These are phyloP conservation scores for Tolypocladium cylindrosporum DNA, from an alignment of 2,329 filamentous ascomycete genomes.

Conservation along the genomic window DNA sequence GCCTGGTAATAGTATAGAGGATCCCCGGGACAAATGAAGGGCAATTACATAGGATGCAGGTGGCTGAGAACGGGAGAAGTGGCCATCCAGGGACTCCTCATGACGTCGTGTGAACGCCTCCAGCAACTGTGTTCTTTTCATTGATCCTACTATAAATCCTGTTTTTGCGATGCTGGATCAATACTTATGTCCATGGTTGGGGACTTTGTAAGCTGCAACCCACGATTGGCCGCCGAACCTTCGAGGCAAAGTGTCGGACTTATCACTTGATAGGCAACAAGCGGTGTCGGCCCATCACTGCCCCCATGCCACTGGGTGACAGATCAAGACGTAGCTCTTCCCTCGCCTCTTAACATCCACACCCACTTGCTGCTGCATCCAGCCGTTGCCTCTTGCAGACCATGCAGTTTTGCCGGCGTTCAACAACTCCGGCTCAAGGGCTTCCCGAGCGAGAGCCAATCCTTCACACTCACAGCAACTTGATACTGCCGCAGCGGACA, in stretches of 20 bases:
- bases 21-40: neutral
- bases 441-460: neutral
- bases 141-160: neutral
- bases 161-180: neutral
- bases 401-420: neutral
- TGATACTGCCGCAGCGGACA: neutral
- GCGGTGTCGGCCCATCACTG: neutral
- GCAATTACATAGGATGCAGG: neutral
- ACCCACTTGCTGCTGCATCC: neutral
- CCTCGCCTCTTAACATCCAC: neutral
- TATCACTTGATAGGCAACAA: neutral
- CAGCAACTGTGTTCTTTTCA: neutral
- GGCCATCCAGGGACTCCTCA: neutral
- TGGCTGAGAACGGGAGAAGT: neutral
- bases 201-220: neutral
- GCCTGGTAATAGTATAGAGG: neutral
- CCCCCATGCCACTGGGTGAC: neutral
- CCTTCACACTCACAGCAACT: neutral
- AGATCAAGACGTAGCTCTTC: neutral
- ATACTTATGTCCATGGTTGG: neutral
- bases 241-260: neutral
- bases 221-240: neutral
- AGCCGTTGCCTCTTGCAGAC: neutral
- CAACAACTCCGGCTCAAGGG: neutral
- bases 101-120: no score